Conservation (phyloP, 202 grass and related monocot genomes). For the Musa balbisiana region DNA sequence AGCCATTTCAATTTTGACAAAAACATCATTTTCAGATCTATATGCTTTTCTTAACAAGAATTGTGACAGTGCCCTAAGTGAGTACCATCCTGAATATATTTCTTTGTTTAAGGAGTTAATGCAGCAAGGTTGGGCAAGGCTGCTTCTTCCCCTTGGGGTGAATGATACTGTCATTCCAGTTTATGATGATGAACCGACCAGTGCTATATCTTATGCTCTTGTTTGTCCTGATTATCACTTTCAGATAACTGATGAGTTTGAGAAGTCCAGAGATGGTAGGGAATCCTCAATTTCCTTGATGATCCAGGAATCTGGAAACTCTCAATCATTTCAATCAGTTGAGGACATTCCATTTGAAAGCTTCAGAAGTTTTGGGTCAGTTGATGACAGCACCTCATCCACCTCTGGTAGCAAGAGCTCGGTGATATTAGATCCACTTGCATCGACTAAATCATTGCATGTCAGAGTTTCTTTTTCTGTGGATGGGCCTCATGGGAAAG, state of each 20-base stretch:
- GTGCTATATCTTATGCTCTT: conserved; percentile 82
- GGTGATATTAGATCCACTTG: conserved; percentile 38
- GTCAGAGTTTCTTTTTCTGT: conserved; percentile 66
- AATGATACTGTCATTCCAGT: conserved; percentile 76
- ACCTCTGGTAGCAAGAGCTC: conserved; percentile 43
- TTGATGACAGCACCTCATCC: conserved; percentile 47
- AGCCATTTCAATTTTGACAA: conserved; percentile 44
- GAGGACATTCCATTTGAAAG: conserved; percentile 58
- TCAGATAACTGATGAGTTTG: conserved; percentile 50
- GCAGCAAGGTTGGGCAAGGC: conserved; percentile 50
- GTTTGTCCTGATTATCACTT: conserved; percentile 66
- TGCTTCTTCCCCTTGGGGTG: conserved; percentile 54
- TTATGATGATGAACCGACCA: conserved; percentile 96
- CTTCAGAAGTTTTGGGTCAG: conserved; percentile 8
- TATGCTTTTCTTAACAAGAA: conserved; percentile 67
- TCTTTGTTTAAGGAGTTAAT: conserved; percentile 62
- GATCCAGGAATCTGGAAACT: conserved; percentile 66
- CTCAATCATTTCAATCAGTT: conserved; percentile 56
- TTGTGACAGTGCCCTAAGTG: conserved; percentile 43
- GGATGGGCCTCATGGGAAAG: too few relatives aligned
- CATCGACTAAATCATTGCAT: conserved; percentile 37
- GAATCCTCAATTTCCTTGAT: conserved; percentile 50
- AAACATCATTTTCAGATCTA: conserved; percentile 56
- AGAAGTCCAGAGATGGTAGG: conserved; percentile 40
- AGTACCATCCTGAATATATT: conserved; percentile 58